Base-by-base conservation (phyloP, 1,284 basidiomycete species). In the Neolentinus lepideus region DNA sequence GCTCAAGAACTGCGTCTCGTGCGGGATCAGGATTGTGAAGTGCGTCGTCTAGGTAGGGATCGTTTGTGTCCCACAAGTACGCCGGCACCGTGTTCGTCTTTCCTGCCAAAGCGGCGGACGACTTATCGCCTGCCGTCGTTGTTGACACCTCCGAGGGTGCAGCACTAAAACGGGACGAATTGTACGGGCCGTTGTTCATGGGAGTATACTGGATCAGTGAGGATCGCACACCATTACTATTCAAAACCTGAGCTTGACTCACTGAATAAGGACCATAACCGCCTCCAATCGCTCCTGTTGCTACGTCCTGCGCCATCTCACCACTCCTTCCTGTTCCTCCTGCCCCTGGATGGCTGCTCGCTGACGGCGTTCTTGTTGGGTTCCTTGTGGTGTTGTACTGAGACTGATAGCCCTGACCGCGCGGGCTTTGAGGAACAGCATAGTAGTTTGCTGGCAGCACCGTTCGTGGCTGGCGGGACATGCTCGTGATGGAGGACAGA, bases 201-300 rank as follows among this genome's bases (percentile, higher is more conserved):
- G 60, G 56, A 51, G 16, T n/a, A 46, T 25, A 26, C 52, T 54
- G 52, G 31, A 4, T n/a, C 14, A 14, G 35, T 36, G n/a, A 45
- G 25, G 43, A 29, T 21, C 24, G 4, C 11, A 25, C 19, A 6
- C 21, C 31, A 33, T 25, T 25, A 22, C 52, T 12, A 21, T 19
- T 9, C 14, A 33, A 27, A 56, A 54, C 45, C 14, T 58, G 54
- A 11, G 45, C 56, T 51, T 55, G 52, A 75, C 87, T 56, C 60
- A 91, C 89, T 19, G 88, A 84, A 69, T 91, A 91, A 35, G 88
- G 89, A 16, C 89, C 89, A 74, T 88, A 90, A 21, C 79, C 81
- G 47, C 78, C 77, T 10, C 88, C 88, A 65, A 91, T 87, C 38
- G 75, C 75, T 19, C 88, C 89, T 25, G 77, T 84, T 2, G 86